Percentiles rank a stretch among this genome's conserved stretches.
phyloP scores from a whole-genome alignment of 768 basidiomycete genomes.

The Pisolithus tinctorius region DNA sequence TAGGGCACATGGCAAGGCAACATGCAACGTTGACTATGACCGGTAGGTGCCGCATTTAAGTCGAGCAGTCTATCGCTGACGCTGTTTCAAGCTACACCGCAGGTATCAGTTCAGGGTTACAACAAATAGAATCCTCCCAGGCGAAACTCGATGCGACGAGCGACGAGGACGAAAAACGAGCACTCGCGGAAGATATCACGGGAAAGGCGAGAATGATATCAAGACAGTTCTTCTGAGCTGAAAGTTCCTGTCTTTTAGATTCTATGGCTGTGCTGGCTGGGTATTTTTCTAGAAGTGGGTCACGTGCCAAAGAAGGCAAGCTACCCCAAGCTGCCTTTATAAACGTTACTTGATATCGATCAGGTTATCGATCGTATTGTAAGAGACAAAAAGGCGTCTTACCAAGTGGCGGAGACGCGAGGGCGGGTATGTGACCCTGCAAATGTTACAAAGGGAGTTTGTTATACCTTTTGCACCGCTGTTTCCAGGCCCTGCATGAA shows the following conservation, averaged over 20 bases:
- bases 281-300: background rate
- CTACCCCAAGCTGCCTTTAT: background rate
- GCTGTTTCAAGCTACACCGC: too few relatives aligned
- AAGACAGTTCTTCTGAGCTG: background rate
- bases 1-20: too few relatives aligned
- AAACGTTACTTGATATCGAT: background rate
- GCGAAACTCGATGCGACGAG: background rate
- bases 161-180: background rate
- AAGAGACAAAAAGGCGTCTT: background rate
- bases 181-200: background rate
- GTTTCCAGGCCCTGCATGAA: background rate
- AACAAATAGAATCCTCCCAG: background rate
- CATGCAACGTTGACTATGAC: too few relatives aligned
- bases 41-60: too few relatives aligned
- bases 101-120: background rate
- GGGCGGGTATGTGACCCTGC: background rate
- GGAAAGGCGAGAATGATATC: background rate
- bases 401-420: background rate
- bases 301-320: background rate
- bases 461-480: background rate
- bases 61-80: too few relatives aligned
- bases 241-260: background rate
- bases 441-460: background rate
- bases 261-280: background rate
- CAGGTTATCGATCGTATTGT: background rate